Base-by-base conservation (phyloP, 495 filamentous ascomycete genomes). In the Penicillium lividum region DNA sequence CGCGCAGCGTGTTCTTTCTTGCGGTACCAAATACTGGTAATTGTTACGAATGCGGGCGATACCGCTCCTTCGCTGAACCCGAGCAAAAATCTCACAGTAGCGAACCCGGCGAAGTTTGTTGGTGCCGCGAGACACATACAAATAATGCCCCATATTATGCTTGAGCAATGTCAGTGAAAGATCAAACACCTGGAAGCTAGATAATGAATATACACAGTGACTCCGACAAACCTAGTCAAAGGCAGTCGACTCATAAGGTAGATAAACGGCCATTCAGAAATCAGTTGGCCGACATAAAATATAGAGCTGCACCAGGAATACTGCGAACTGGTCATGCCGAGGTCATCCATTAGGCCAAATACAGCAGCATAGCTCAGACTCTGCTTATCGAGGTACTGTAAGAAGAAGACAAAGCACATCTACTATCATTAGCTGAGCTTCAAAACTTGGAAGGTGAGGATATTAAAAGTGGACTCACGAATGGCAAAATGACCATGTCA, bases 161-260 rank as follows among this genome's bases (percentile, higher is more conserved):
- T 68, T 67, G 29, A 3, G n/a, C 25, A 16, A 47, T 4, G 9
- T 22, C 28, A 31, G 42, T 10, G 16, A 18, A 28, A 33, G 2
- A 11, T 31, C 4, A 8, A 15, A 18, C 28, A 25, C 2, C 22
- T 22, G 22, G 22, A 22, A 22, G 22, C 22, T 22, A 22, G 22
- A 22, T 22, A 22, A 22, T 22, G 22, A 28, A 57, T 65, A 22
- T 64, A 72, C 68, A 70, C 56, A 3, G 66, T 67, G 5, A 45
- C 49, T 4, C 56, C 66, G 15, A 66, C 63, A 38, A 68, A 70
- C 27, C 69, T 77, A 51, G 77, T 73, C 13, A 82, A 66, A 8
- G 82, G 84, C n/a, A 86, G 66, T 5, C 78, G 72, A 56, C 83
- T 82, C 64, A 86, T 75, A 1, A 86, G 68, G 53, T 82, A 79